Conservation (phyloP, 805 yeast genomes). For the Metschnikowia lunata region DNA sequence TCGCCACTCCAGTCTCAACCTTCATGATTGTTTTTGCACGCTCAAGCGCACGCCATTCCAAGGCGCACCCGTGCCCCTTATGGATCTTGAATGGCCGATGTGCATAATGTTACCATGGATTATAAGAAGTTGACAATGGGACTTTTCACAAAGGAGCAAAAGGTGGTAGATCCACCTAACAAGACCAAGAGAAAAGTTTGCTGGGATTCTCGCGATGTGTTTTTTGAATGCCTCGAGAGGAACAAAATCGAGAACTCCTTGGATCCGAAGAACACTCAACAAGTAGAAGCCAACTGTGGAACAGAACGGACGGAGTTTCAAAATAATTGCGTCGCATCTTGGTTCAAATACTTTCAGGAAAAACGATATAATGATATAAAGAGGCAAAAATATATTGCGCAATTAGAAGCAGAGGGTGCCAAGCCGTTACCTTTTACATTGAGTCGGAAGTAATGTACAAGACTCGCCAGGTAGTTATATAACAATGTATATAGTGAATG, state of each 20-base stretch:
- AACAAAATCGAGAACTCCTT: conserved; percentile 67
- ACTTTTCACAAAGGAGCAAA: conserved; percentile 38
- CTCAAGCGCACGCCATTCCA: too few species aligned
- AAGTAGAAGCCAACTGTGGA: conserved; percentile 56
- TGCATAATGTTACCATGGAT: too few species aligned
- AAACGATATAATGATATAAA: conserved; percentile 75
- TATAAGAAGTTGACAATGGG: conserved; percentile 39
- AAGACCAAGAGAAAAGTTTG: conserved; percentile 70
- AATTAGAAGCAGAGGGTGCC: conserved; percentile 64
- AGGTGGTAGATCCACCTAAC: conserved; percentile 46
- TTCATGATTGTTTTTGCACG: too few species aligned
- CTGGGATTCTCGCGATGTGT: conserved; percentile 86
- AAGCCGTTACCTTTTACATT: conserved; percentile 26
- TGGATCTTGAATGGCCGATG: too few species aligned
- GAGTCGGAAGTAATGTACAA: conserved; percentile 17
- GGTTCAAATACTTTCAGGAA: conserved; percentile 89
- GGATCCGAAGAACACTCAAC: conserved; percentile 44
- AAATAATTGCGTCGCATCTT: conserved; percentile 73
- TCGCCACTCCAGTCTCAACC: too few species aligned
- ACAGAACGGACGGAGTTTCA: conserved; percentile 55
- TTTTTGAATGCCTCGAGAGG: conserved; percentile 68
- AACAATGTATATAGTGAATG: too few species aligned
- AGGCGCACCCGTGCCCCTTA: too few species aligned
- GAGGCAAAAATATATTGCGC: conserved; percentile 61
- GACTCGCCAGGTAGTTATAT: too few species aligned